Conservation (phyloP, 176 grass and related monocot species). For the Alloteropsis semialata region DNA sequence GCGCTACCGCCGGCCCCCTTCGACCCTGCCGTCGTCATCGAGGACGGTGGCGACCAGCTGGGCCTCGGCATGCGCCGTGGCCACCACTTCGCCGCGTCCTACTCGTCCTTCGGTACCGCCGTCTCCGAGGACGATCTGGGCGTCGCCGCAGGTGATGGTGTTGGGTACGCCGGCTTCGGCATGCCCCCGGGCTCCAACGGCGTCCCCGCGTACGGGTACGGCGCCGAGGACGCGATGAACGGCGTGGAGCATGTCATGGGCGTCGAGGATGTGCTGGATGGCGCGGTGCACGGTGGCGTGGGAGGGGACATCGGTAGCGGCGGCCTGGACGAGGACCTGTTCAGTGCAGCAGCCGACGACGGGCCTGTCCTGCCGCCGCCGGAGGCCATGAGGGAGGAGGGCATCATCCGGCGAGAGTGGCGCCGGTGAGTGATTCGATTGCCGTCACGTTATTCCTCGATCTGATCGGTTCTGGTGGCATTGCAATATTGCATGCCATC, state of each 20-base stretch:
- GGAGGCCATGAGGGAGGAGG: slow-evolving; percentile 59
- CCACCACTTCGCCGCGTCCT: slow-evolving; percentile 49
- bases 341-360: slow-evolving; percentile 25
- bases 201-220: slow-evolving; percentile 12
- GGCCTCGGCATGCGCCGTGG: slow-evolving; percentile 31
- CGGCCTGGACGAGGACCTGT: slow-evolving; percentile 31
- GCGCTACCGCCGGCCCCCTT: not conserved
- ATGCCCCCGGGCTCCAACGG: slow-evolving; percentile 20
- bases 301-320: not conserved
- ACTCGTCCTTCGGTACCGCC: slow-evolving; percentile 56
- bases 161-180: slow-evolving; percentile 8
- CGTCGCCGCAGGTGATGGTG: not conserved
- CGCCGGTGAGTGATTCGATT: slow-evolving; percentile 43
- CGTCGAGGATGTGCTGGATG: slow-evolving; percentile 33
- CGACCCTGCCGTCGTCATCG: not conserved
- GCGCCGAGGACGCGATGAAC: slow-evolving; percentile 1
- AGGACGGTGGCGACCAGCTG: not conserved
- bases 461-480: not conserved
- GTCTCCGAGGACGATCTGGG: slow-evolving; percentile 45
- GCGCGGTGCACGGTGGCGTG: not conserved
- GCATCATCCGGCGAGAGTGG: slow-evolving; percentile 63
- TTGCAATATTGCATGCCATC: not conserved
- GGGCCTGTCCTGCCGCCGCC: slow-evolving; percentile 56
- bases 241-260: slow-evolving; percentile 23
- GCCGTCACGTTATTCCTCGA: not conserved